phyloP scores from a whole-genome alignment of 148 eudicot species.

The Cornus kousa region DNA sequence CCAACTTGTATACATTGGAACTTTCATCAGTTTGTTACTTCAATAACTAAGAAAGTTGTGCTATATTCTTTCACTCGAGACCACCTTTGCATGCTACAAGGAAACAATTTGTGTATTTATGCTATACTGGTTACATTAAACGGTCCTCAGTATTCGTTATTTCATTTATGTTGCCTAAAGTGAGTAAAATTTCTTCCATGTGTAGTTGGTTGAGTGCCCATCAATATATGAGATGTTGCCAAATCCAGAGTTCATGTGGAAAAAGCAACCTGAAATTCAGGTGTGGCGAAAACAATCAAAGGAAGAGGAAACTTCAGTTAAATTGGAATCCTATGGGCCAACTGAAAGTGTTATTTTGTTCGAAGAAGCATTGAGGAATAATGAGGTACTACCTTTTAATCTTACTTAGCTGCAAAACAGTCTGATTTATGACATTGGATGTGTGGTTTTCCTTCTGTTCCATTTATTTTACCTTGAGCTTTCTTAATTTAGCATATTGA shows the following conservation, averaged over 20 bases:
- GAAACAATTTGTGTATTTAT: not conserved
- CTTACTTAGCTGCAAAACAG: not conserved
- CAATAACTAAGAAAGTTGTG: not conserved
- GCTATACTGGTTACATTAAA: not conserved
- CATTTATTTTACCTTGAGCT: not conserved
- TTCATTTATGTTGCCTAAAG: not conserved
- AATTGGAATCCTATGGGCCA: slow-evolving; percentile 63
- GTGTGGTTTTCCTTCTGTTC: not conserved
- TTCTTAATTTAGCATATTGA: not conserved
- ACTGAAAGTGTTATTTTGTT: slow-evolving; percentile 52
- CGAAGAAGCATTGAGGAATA: slow-evolving; percentile 74
- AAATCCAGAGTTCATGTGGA: slow-evolving; percentile 76
- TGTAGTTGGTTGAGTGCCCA: slow-evolving; percentile 90
- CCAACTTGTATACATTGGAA: not conserved
- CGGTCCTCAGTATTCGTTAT: not conserved
- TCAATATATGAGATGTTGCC: slow-evolving; percentile 92
- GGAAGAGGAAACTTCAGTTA: slow-evolving; percentile 45
- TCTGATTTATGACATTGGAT: not conserved
- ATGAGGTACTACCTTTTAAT: slow-evolving; percentile 56
- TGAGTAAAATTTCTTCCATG: not conserved
- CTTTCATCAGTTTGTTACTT: not conserved
- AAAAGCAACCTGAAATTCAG: slow-evolving; percentile 63
- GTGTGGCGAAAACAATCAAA: slow-evolving; percentile 63
- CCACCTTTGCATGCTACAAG: not conserved
- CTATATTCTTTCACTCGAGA: not conserved